Base-by-base conservation (phyloP, 2,329 filamentous ascomycete genomes). In the Microcyclospora tardicrescens region DNA sequence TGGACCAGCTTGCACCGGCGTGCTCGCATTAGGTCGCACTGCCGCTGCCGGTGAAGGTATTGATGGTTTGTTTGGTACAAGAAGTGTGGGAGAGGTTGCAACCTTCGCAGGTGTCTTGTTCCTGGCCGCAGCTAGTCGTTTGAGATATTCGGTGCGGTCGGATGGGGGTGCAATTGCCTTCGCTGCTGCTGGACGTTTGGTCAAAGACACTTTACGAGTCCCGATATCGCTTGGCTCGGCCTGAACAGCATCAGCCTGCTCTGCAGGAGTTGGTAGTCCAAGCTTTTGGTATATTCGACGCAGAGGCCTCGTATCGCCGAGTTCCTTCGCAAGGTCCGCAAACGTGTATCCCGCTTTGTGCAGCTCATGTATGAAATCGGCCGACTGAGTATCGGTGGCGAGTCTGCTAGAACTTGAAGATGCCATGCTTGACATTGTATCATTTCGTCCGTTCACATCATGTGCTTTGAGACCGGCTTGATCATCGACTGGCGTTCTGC, bases 101-200 rank as follows among this genome's bases (percentile, higher is more conserved):
- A 28, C 28, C 33, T 38, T 16, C 32, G 34, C 19, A 13, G 33
- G 19, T 27, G 41, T 81, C 28, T 74, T 73, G 37, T 71, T 72
- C 56, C 83, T 86, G 1, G 75, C 77, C n/a, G 82, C 82, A 39
- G 86, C 67, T 39, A 86, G 69, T 35, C 79, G 75, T 3, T 82
- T 81, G 43, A 89, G 84, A 32, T 83, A 75, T 47, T 85, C 81
- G 49, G 83, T 84, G 15, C 83, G 72, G 52, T 82, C 77, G 46
- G 81, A 36, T 24, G 41, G 34, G 64, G 68, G 34, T 45, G 36
- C 32, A 40, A 40, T 32, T 16, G 44, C 33, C 16, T 44, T 49
- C 6, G 41, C 19, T 13, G 40, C 16, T 27, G 44, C 37, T 31
- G 38, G 30, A 14, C 40, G 47, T 15, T 49, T 45, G 33, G 52